A percentile compares a stretch with the other conserved stretches of the same genome.
These are phyloP conservation scores for Papiliotrema nemorosa DNA, from an alignment of 1,284 basidiomycete genomes.

Conservation along the genomic window DNA sequence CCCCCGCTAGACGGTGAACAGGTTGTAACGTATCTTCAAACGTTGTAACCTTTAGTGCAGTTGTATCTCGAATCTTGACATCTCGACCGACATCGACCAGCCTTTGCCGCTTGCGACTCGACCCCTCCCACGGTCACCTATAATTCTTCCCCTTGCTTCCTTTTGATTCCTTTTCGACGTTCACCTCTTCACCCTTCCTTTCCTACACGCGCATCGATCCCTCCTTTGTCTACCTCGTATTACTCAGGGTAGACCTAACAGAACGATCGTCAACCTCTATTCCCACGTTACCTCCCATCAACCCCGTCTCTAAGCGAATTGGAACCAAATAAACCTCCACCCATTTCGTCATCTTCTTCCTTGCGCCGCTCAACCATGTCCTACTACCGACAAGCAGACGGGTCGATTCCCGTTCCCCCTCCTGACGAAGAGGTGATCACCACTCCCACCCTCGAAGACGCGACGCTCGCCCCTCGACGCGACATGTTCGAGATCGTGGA, in stretches of 20 bases:
- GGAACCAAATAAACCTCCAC: conserved; percentile 3
- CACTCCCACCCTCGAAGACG: background rate
- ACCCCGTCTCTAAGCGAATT: background rate
- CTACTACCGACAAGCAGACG: conserved; percentile 6
- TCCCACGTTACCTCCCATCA: background rate
- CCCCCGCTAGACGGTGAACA: too few relatives aligned
- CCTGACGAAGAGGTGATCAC: background rate
- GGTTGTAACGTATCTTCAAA: background rate
- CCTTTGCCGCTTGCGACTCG: background rate
- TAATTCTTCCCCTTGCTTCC: background rate
- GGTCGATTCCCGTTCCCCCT: background rate
- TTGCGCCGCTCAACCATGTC: conserved; percentile 1
- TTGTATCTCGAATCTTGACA: background rate
- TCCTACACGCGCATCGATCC: background rate
- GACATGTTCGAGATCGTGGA: background rate
- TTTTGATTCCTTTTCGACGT: background rate
- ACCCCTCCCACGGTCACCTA: background rate
- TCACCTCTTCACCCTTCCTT: background rate
- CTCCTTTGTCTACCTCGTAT: background rate
- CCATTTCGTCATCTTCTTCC: background rate
- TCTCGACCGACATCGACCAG: background rate
- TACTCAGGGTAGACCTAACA: too few relatives aligned
- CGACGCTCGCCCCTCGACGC: background rate
- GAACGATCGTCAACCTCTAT: too few relatives aligned
- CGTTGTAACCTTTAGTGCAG: background rate